Conservation (phyloP, 495 filamentous ascomycete genomes). For the Darksidea phi region DNA sequence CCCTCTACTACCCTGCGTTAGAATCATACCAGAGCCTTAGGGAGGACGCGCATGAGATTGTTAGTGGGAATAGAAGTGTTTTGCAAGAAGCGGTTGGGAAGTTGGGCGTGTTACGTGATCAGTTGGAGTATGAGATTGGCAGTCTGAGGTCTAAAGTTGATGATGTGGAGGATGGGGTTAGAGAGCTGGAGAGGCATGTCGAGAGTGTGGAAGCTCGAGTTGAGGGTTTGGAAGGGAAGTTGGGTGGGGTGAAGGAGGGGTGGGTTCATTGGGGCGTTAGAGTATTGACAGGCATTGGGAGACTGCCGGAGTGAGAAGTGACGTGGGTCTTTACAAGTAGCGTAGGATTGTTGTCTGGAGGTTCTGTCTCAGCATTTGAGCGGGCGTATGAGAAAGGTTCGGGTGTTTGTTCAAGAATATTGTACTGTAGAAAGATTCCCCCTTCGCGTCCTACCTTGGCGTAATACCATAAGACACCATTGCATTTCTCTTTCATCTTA, state of each 20-base stretch:
- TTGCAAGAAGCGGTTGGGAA: slow-evolving; percentile 75
- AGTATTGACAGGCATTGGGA: slow-evolving; percentile 59
- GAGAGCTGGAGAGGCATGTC: slow-evolving; percentile 79
- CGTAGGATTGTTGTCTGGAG: no score
- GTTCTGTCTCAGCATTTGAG: no score
- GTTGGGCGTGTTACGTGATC: slow-evolving; percentile 77
- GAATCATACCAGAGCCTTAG: slow-evolving; percentile 64
- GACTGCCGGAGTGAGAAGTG: slow-evolving; percentile 12
- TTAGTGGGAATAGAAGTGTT: slow-evolving; percentile 63
- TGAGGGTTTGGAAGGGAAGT: slow-evolving; percentile 58
- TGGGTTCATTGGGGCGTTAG: slow-evolving; percentile 57
- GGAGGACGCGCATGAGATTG: slow-evolving; percentile 62
- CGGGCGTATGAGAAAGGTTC: no score
- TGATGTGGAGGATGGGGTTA: slow-evolving; percentile 82
- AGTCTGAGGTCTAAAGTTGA: slow-evolving; percentile 76
- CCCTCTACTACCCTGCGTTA: slow-evolving; percentile 64
- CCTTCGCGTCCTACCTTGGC: no score
- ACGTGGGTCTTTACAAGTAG: neutral
- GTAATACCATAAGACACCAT: no score
- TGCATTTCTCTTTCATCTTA: no score
- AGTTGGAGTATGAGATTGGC: slow-evolving; percentile 91
- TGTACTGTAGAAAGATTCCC: no score
- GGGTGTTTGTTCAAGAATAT: no score
- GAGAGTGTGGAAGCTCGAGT: slow-evolving; percentile 72
- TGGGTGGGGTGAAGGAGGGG: slow-evolving; percentile 26